Evolutionary conservation across 2,329 filamentous ascomycete genomes (phyloP).

Genomic region (Trichophyton mentagrophytes): DNA sequence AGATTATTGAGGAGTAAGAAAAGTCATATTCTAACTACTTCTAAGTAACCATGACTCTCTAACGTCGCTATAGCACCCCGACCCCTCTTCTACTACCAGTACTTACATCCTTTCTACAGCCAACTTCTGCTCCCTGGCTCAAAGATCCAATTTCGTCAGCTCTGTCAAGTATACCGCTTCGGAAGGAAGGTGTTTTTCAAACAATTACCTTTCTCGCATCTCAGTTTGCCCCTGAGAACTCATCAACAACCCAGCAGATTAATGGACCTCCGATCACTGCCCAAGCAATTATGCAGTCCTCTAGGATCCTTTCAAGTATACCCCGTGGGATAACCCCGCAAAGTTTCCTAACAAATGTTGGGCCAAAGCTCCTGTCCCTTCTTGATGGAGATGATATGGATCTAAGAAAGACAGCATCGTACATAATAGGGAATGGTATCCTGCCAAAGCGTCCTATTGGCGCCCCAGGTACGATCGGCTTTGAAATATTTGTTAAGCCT

Average conservation of each 20-base stretch:
- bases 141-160: constrained; percentile 25
- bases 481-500: constrained; percentile 31
- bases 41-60: background rate
- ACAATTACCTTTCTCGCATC: constrained; percentile 32
- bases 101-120: constrained; percentile 27
- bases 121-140: constrained; percentile 28
- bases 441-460: constrained; percentile 29
- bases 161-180: constrained; percentile 29
- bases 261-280: constrained; percentile 31
- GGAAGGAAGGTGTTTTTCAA: constrained; percentile 30
- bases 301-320: constrained; percentile 30
- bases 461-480: constrained; percentile 28
- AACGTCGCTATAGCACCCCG: constrained; percentile 16
- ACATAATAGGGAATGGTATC: constrained; percentile 33
- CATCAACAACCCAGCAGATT: constrained; percentile 20
- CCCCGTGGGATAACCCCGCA: constrained; percentile 26
- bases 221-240: constrained; percentile 27
- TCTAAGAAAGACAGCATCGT: constrained; percentile 30
- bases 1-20: constrained; percentile 26
- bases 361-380: constrained; percentile 28
- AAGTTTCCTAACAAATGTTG: constrained; percentile 28
- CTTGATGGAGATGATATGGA: constrained; percentile 30
- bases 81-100: constrained; percentile 25
- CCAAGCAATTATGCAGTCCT: constrained; percentile 34
- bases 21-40: background rate